A percentile compares a stretch with the other conserved stretches of the same genome.
These are phyloP conservation scores for Fraxinus velutina DNA, from an alignment of 305 asterid genomes.

Conservation along the genomic window DNA sequence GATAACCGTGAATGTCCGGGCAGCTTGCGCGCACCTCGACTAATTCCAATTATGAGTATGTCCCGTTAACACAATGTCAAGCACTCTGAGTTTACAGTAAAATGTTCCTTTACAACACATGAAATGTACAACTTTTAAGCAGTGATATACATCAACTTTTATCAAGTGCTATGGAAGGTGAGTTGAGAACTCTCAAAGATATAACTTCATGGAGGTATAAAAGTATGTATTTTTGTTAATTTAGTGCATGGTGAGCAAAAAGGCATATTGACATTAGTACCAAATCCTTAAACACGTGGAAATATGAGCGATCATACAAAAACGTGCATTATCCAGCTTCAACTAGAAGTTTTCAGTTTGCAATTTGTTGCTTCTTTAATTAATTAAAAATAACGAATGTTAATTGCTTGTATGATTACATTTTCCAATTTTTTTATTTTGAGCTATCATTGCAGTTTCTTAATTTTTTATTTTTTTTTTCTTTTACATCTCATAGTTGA, in stretches of 20 bases:
- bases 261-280: neutral
- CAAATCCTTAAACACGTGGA: neutral
- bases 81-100: neutral
- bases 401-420: neutral
- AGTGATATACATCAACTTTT: neutral
- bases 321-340: neutral
- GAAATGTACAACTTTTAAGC: neutral
- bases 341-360: neutral
- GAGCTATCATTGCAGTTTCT: neutral
- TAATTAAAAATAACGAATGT: neutral
- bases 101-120: neutral
- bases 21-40: no score
- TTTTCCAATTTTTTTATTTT: neutral
- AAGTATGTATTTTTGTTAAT: neutral
- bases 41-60: neutral
- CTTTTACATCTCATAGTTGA: neutral
- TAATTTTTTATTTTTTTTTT: neutral
- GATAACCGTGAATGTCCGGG: no score
- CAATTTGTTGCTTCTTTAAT: neutral
- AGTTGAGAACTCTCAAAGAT: neutral
- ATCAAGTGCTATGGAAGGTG: neutral
- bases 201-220: neutral
- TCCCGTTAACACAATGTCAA: neutral
- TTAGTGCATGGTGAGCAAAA: neutral
- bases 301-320: neutral